Percentiles rank a stretch among this genome's conserved stretches.
These are phyloP conservation scores for Ustilago bromivora DNA, from an alignment of 1,284 basidiomycete species.

Conservation along the genomic window DNA sequence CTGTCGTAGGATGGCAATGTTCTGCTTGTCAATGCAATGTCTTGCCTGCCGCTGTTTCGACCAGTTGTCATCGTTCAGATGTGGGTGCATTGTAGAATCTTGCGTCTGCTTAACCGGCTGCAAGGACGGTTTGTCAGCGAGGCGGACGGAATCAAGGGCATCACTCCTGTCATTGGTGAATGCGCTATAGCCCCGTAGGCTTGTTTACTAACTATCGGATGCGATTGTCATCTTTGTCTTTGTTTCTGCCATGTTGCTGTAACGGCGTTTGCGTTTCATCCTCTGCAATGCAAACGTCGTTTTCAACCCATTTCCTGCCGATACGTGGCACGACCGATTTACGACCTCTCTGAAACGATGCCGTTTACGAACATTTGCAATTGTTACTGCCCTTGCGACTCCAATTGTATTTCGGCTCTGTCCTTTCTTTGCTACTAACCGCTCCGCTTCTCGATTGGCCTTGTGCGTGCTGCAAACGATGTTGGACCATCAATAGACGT, in stretches of 20 bases:
- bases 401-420: constrained; percentile 18
- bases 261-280: constrained; percentile 57
- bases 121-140: not conserved
- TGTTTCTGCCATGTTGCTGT: constrained; percentile 24
- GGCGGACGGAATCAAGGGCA: not conserved
- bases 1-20: not conserved
- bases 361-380: constrained; percentile 17
- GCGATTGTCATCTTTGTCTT: constrained; percentile 37
- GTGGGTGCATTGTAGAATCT: not conserved
- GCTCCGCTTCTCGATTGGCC: constrained; percentile 5
- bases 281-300: constrained; percentile 63
- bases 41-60: not conserved
- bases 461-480: constrained; percentile 1
- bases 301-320: constrained; percentile 19
- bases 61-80: not conserved
- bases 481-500: constrained; percentile 76
- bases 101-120: not conserved
- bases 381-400: constrained; percentile 9
- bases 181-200: constrained; percentile 14
- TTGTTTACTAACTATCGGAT: constrained; percentile 51
- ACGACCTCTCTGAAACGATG: constrained; percentile 47
- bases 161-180: not conserved
- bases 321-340: constrained; percentile 20
- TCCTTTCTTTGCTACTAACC: constrained; percentile 44
- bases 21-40: not conserved